phyloP scores from a whole-genome alignment of 352 stramenopile species.

The Thraustochytrium sp. region DNA sequence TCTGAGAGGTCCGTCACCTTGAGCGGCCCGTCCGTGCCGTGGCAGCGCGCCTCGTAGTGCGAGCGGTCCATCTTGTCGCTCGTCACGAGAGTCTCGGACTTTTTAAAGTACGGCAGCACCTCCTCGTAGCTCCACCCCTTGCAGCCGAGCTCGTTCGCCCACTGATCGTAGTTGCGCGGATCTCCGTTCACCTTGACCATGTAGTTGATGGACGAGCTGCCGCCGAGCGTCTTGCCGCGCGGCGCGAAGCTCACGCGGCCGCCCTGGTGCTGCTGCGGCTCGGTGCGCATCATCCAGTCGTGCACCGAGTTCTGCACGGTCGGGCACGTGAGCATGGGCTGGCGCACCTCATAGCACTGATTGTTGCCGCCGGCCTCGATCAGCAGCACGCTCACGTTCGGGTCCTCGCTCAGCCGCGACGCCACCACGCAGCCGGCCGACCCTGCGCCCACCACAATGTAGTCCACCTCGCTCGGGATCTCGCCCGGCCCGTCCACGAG shows the following conservation, averaged over 20 bases:
- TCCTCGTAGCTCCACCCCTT: conserved; percentile 50
- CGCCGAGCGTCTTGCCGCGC: conserved; percentile 67
- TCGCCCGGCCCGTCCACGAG: no score
- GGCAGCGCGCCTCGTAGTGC: conserved; percentile 1
- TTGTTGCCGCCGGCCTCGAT: conserved; percentile 78
- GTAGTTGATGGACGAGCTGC: conserved; percentile 74
- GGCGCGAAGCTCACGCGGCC: not conserved
- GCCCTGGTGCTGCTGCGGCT: not conserved
- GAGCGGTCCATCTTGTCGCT: not conserved
- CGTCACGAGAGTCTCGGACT: not conserved
- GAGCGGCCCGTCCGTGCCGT: conserved; percentile 57
- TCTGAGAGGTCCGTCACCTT: conserved; percentile 51
- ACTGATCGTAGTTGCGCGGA: conserved; percentile 59
- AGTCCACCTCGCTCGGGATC: conserved; percentile 66
- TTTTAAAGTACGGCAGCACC: not conserved
- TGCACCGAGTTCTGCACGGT: not conserved
- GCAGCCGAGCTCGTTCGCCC: conserved; percentile 59
- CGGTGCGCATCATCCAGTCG: not conserved
- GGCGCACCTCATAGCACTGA: not conserved
- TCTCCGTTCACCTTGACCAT: conserved; percentile 70
- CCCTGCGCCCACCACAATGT: conserved; percentile 81
- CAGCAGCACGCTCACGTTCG: conserved; percentile 72
- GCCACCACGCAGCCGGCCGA: conserved; percentile 81
- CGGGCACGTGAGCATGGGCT: not conserved
- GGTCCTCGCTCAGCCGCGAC: conserved; percentile 72